Evolutionary conservation across 441 rosid species (phyloP), one percentile per base, ranked within the genome.

Genomic region (Macaranga tanarius): DNA sequence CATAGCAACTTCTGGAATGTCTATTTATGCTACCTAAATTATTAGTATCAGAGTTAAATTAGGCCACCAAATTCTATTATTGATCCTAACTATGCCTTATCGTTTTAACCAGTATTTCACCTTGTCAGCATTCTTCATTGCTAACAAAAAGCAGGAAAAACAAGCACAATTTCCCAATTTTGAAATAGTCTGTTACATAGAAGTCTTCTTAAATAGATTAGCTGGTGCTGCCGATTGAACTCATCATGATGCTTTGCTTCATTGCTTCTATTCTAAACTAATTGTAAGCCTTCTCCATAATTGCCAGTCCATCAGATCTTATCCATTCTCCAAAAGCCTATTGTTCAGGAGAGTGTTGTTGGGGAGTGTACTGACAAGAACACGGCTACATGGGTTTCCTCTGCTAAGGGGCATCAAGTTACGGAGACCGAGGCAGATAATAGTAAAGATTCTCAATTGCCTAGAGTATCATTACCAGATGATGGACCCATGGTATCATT

Each of bases 261-360:
- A 61, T 68, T 61, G 34, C 26, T 79, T 25, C 56, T n/a, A 4
- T 48, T 67, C 48, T 71, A 56, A 68, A 60, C 62, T 52, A 25
- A 71, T 64, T 64, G 50, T 40, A 51, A 57, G n/a, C 17, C 17
- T 80, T 76, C 56, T 65, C 31, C 65, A 60, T 17, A 34, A 34
- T 48, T 83, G 77, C 84, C 63, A 93, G 98, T 87, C 74, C 69
- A 62, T 66, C 89, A 87, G 67, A 90, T 93, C 61, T 76, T 93
- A 79, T 86, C 93, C 62, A 68, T 87, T 77, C 96, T 92, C 64
- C 86, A 74, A 71, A 92, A 82, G 74, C 93, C 84, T 56, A 58
- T 71, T 64, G 76, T 58, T 60, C 68, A 63, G 59, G 80, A 70
- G 67, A 79, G 66, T 74, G n/a, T 66, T 79, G 73, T 52, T 73